Percentiles rank a stretch among this genome's conserved stretches.
These are phyloP conservation scores for Phytophthora europaea DNA, from an alignment of 352 stramenopile genomes.

Conservation along the genomic window DNA sequence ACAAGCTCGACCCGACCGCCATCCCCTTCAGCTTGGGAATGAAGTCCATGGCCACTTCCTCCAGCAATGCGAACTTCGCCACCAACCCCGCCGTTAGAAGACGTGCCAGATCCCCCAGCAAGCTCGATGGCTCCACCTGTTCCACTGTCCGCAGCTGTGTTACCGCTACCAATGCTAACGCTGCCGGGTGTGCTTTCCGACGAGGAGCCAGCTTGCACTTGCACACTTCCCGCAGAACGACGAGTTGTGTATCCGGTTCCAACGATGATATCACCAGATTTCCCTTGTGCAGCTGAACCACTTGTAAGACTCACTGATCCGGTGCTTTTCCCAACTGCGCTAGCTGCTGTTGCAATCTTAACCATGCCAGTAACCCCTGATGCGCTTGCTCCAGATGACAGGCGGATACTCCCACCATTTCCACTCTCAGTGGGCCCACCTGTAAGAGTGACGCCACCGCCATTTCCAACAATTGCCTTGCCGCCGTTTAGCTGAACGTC, in stretches of 20 bases:
- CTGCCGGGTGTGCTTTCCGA: conserved; percentile 35
- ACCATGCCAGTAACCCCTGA: conserved; percentile 42
- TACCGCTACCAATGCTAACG: conserved; percentile 50
- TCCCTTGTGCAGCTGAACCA: conserved; percentile 34
- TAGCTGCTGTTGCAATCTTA: conserved; percentile 31
- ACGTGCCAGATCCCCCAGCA: conserved; percentile 51
- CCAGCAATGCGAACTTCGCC: conserved; percentile 52
- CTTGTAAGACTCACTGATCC: conserved; percentile 42
- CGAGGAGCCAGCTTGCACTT: conserved; percentile 46
- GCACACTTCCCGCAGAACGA: conserved; percentile 37
- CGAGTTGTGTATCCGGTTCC: conserved; percentile 34
- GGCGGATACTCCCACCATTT: conserved; percentile 41
- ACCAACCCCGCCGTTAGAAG: conserved; percentile 58
- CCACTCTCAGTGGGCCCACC: conserved; percentile 60
- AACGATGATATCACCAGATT: conserved; percentile 39
- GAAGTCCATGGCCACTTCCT: conserved; percentile 45
- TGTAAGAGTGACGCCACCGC: conserved; percentile 55
- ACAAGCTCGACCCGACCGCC: conserved; percentile 44
- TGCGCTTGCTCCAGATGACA: conserved; percentile 49
- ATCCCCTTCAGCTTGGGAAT: conserved; percentile 45
- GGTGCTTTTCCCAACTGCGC: conserved; percentile 27
- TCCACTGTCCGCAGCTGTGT: conserved; percentile 37
- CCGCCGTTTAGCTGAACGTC: conserved; percentile 63
- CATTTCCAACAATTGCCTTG: conserved; percentile 39
- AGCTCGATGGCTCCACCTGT: conserved; percentile 47